Percentiles rank a stretch among this genome's conserved stretches.
phyloP scores from a whole-genome alignment of 2,329 filamentous ascomycete genomes.

The Zalaria obscura region DNA sequence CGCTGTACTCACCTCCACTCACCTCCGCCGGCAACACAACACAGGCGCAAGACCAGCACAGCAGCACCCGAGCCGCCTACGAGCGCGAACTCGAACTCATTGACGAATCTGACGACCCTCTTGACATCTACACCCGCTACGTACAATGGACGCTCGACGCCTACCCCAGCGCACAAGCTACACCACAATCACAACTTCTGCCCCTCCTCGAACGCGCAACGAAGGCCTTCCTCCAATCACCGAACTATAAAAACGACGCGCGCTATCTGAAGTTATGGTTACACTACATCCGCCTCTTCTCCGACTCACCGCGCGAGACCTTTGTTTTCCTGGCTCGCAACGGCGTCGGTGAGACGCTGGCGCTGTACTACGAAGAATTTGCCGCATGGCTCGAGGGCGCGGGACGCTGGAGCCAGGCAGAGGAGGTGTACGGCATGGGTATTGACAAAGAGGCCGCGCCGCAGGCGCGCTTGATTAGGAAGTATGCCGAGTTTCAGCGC shows the following conservation, averaged over 20 bases:
- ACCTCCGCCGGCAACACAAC: slow-evolving; percentile 10
- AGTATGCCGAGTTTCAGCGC: slow-evolving; percentile 83
- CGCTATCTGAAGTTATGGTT: slow-evolving; percentile 90
- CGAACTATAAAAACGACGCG: slow-evolving; percentile 89
- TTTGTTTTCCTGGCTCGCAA: slow-evolving; percentile 87
- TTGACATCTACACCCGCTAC: slow-evolving; percentile 92
- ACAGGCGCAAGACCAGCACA: slow-evolving; percentile 57
- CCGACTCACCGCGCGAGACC: slow-evolving; percentile 81
- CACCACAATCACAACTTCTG: slow-evolving; percentile 77
- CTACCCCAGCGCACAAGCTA: slow-evolving; percentile 87
- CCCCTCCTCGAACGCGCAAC: slow-evolving; percentile 85
- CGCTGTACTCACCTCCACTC: slow-evolving; percentile 52
- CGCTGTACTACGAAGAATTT: slow-evolving; percentile 94
- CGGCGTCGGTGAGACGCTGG: slow-evolving; percentile 70
- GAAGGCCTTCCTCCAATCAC: slow-evolving; percentile 69
- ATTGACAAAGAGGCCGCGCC: slow-evolving; percentile 81
- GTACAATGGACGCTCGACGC: slow-evolving; percentile 93
- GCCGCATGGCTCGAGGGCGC: slow-evolving; percentile 81
- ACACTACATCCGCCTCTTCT: slow-evolving; percentile 84
- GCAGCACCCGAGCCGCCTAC: slow-evolving; percentile 67
- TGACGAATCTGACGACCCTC: slow-evolving; percentile 80
- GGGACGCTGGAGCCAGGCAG: slow-evolving; percentile 75
- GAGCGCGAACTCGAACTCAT: slow-evolving; percentile 69
- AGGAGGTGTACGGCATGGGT: slow-evolving; percentile 84
- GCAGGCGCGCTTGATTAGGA: slow-evolving; percentile 65